phyloP scores from a whole-genome alignment of 345 rosid genomes.

The Gossypium stocksii region DNA sequence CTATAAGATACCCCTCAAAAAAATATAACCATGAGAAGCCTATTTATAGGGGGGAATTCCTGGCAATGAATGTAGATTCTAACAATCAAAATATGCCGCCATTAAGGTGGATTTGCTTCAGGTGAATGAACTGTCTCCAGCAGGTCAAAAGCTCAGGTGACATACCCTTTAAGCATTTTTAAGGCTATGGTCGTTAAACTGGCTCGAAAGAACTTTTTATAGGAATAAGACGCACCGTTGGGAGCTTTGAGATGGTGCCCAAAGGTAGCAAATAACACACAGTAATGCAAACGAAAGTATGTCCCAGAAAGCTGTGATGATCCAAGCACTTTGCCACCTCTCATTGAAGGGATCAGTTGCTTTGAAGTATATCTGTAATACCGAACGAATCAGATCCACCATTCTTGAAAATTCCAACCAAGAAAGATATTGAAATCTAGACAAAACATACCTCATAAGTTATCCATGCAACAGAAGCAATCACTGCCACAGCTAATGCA shows the following conservation, averaged over 20 bases:
- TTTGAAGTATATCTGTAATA: conserved; percentile 72
- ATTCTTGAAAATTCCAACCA: not conserved
- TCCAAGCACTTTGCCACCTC: conserved; percentile 89
- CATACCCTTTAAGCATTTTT: not conserved
- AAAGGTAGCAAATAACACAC: conserved; percentile 66
- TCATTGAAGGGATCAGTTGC: conserved; percentile 85
- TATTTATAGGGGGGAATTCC: not conserved
- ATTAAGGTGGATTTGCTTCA: not conserved
- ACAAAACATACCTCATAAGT: conserved; percentile 63
- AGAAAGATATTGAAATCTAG: not conserved
- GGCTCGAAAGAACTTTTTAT: not conserved
- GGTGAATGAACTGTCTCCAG: too few species aligned
- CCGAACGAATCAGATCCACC: not conserved
- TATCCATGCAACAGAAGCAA: conserved; percentile 90
- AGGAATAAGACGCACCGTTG: not conserved
- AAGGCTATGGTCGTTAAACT: not conserved
- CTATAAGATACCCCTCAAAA: not conserved
- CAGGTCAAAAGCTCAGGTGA: not conserved
- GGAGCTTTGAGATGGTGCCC: conserved; percentile 54
- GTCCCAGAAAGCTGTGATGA: conserved; percentile 90
- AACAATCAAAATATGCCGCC: not conserved
- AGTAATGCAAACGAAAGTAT: conserved; percentile 47
- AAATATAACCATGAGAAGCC: not conserved
- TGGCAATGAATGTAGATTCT: not conserved
- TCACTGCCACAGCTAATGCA: conserved; percentile 70